Conservation (phyloP, 2,329 filamentous ascomycete species). For the Thielaviopsis euricoi region DNA sequence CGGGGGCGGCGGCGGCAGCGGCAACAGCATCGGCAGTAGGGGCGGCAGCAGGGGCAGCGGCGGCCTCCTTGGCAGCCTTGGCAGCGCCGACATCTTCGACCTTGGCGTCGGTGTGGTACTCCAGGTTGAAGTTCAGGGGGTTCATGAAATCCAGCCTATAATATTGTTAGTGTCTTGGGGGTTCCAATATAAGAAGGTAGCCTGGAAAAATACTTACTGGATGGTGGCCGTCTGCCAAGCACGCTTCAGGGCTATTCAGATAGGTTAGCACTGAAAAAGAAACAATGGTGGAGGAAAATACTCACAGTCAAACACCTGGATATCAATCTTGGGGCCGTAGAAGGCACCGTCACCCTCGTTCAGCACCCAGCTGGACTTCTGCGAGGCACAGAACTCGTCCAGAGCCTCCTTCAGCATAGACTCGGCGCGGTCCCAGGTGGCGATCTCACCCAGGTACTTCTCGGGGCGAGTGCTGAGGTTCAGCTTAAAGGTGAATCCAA, state of each 20-base stretch:
- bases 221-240: conserved; percentile 78
- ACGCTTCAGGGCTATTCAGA: conserved; percentile 10
- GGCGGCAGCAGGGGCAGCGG: conserved; percentile 19
- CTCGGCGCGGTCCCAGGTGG: conserved; percentile 83
- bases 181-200: not conserved
- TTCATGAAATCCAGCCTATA: conserved; percentile 49
- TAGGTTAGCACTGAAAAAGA: conserved; percentile 19
- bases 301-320: conserved; percentile 48
- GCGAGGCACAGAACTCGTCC: conserved; percentile 49
- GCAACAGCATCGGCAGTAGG: conserved; percentile 12
- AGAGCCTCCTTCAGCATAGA: conserved; percentile 62
- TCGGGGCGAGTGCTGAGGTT: conserved; percentile 85
- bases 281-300: not conserved
- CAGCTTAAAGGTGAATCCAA: conserved; percentile 60
- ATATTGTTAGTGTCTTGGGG: not conserved
- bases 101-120: conserved; percentile 59
- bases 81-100: conserved; percentile 19
- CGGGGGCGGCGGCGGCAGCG: conserved; percentile 17
- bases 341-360: conserved; percentile 95
- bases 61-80: conserved; percentile 14
- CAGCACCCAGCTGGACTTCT: conserved; percentile 62
- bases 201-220: conserved; percentile 29
- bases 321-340: conserved; percentile 97
- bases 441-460: conserved; percentile 71
- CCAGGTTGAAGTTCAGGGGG: conserved; percentile 68